A percentile compares a stretch with the other conserved stretches of the same genome.
Conservation (phyloP, 345 rosid species). For the Brassica incana region DNA sequence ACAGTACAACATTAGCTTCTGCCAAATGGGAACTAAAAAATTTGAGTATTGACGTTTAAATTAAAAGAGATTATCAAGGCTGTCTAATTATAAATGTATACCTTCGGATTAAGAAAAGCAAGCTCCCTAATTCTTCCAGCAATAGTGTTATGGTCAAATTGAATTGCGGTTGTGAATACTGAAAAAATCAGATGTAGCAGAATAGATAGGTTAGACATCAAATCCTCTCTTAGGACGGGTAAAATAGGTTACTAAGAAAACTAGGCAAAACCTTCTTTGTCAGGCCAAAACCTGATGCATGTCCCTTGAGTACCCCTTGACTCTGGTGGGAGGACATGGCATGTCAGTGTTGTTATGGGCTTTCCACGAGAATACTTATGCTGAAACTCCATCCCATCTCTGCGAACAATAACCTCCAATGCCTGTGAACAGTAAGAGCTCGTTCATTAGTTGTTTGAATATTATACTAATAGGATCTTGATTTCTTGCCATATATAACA, state of each 20-base stretch:
- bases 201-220: slow-evolving; percentile 18
- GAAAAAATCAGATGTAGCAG: slow-evolving; percentile 25
- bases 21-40: slow-evolving; percentile 15
- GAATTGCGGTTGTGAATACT: slow-evolving; percentile 85
- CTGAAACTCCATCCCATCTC: slow-evolving; percentile 75
- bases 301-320: slow-evolving; percentile 66
- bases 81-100: slow-evolving; percentile 32
- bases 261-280: slow-evolving; percentile 67
- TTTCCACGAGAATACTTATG: slow-evolving; percentile 92
- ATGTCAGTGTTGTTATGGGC: slow-evolving; percentile 63
- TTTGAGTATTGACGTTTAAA: neutral
- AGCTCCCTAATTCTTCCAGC: slow-evolving; percentile 90
- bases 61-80: neutral
- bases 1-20: slow-evolving; percentile 15
- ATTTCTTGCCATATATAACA: slow-evolving; percentile 5
- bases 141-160: slow-evolving; percentile 80
- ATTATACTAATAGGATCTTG: neutral
- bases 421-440: slow-evolving; percentile 43
- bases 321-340: slow-evolving; percentile 62
- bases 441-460: slow-evolving; percentile 3
- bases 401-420: slow-evolving; percentile 87
- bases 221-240: slow-evolving; percentile 8
- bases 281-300: slow-evolving; percentile 88
- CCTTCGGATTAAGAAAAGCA: slow-evolving; percentile 93
- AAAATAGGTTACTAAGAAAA: slow-evolving; percentile 3